Base-by-base conservation (phyloP, 495 filamentous ascomycete genomes). In the Podospora comata region DNA sequence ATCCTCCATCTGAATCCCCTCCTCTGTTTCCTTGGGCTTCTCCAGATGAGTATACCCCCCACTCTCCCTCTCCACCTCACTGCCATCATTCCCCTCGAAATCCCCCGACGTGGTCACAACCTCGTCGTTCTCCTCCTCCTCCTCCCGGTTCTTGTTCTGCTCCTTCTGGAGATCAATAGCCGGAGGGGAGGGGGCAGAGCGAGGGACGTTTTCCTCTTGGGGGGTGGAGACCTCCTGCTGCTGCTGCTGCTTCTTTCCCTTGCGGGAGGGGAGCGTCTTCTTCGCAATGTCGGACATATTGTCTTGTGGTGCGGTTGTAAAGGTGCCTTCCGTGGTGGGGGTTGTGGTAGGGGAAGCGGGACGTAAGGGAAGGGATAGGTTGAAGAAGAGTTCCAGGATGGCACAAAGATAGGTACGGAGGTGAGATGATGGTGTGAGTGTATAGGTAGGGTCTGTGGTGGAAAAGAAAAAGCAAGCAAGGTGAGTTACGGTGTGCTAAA, bases 251-350 rank as follows among this genome's bases (percentile, higher is more conserved):
- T 48, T 48, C 9, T 48, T 48, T 11, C 39, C 15, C 39, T 48
- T 48, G 39, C 39, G 39, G 30, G 30, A 32, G 30, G 61, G 61
- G 30, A 74, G 74, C 1, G 73, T 73, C 61, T 74, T 74, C 39
- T 71, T 71, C 57, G 65, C 70, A 59, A 76, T 68, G 73, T 77
- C 70, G 64, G 70, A 74, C 76, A 78, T 78, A 27, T 27, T 71
- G 64, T 48, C 16, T 59, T 48, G 39, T 11, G 39, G 39, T 5
- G 39, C 39, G 5, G 39, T 48, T 3, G 39, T 48, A 16, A 48
- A 48, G 39, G 9, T 48, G 7, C 6, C 15, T 48, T 5, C 9
- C 54, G 20, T 67, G 44, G 64, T 64, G 62, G 58, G 48, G n/a
- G 55, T 66, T 15, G n/a, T 55, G 57, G 62, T 19, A 26, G 62